Evolutionary conservation across 495 filamentous ascomycete species (phyloP), one percentile per base, ranked within the genome.

Genomic region (Talaromyces proteolyticus): DNA sequence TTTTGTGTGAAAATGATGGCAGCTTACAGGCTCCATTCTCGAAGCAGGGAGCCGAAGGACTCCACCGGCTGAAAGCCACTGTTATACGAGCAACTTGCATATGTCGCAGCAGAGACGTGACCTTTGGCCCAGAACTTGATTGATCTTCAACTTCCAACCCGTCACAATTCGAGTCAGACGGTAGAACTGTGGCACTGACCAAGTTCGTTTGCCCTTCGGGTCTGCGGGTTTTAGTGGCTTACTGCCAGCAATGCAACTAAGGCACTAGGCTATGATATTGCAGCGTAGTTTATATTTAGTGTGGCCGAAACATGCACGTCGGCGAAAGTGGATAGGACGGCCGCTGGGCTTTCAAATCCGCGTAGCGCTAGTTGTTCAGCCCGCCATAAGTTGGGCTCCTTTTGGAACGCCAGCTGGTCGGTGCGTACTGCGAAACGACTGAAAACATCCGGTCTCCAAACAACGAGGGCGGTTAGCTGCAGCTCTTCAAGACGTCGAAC

Each of bases 21-120:
- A n/a, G n/a, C n/a, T n/a, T n/a, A n/a, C n/a, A n/a, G n/a, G n/a
- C n/a, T n/a, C n/a, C n/a, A n/a, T n/a, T n/a, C n/a, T n/a, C n/a
- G n/a, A n/a, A n/a, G n/a, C n/a, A n/a, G n/a, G n/a, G 14, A 51
- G 55, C 55, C 55, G 53, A 43, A 26, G 40, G 18, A 57, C 41
- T 14, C 18, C 36, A 17, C 12, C 14, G 3, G 21, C 39, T 16
- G 17, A 20, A 42, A 20, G 3, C 39, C 39, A 42, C n/a, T n/a
- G n/a, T n/a, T n/a, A 34, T 10, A 34, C 29, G 29, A 34, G 29
- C 29, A 34, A 34, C 29, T 34, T 34, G 29, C 29, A 34, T 8
- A 8, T 34, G 8, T 10, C 29, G n/a, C n/a, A n/a, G n/a, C n/a
- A 34, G 8, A 14, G 29, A 34, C 29, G 14, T 34, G 1, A 1